A percentile compares a stretch with the other conserved stretches of the same genome.
phyloP scores from a whole-genome alignment of 2,329 filamentous ascomycete genomes.

The Fusarium pseudonygamai region DNA sequence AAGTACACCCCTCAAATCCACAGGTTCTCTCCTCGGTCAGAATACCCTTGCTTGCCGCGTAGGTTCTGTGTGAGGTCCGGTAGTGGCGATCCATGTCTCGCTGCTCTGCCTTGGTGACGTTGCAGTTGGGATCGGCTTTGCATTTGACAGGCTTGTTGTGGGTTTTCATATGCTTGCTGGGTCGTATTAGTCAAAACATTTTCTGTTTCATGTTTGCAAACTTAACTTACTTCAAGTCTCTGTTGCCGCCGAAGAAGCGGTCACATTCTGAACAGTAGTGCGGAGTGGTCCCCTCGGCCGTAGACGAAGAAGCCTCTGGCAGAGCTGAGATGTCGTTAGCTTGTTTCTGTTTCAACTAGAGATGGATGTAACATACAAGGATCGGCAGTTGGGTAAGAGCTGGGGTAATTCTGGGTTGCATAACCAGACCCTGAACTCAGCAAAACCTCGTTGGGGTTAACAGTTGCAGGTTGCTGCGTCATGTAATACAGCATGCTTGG shows the following conservation, averaged over 20 bases:
- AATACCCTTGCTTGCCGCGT: slow-evolving; percentile 16
- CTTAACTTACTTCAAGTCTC: slow-evolving; percentile 31
- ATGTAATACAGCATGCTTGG: slow-evolving; percentile 5
- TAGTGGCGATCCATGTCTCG: slow-evolving; percentile 43
- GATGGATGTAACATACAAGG: slow-evolving; percentile 7
- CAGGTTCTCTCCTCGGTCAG: not conserved
- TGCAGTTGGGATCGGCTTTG: slow-evolving; percentile 27
- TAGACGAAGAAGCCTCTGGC: slow-evolving; percentile 14
- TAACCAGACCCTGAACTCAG: not conserved
- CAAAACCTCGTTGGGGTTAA: slow-evolving; percentile 23
- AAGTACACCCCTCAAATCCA: not conserved
- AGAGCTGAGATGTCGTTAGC: not conserved
- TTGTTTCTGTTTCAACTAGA: not conserved
- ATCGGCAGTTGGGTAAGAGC: slow-evolving; percentile 15
- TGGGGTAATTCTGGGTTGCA: not conserved
- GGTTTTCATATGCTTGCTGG: slow-evolving; percentile 39
- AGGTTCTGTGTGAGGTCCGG: slow-evolving; percentile 14
- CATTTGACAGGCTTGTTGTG: slow-evolving; percentile 37
- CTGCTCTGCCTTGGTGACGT: slow-evolving; percentile 23
- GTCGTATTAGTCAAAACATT: not conserved
- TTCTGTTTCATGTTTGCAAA: not conserved
- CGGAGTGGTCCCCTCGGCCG: not conserved
- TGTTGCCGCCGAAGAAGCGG: not conserved
- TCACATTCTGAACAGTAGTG: slow-evolving; percentile 14
- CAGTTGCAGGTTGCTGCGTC: slow-evolving; percentile 20